Evolutionary conservation across 177 flowering plant genomes (phyloP).

Genomic region (Tripterygium wilfordii): DNA sequence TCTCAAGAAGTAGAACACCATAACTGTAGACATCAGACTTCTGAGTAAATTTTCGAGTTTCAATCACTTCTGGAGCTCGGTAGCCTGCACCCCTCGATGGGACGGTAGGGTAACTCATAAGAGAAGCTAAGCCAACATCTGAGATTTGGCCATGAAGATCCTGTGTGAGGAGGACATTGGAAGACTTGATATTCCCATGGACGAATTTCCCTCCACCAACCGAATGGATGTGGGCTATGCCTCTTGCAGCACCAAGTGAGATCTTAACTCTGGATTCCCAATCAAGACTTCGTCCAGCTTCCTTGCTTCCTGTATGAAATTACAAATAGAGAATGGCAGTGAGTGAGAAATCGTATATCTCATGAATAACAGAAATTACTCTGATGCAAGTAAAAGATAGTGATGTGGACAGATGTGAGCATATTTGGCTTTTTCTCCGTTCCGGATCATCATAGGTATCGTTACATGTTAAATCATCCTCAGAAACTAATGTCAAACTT

Average conservation of each 20-base stretch:
- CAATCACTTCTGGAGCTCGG: conserved; percentile 25
- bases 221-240: conserved; percentile 30
- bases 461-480: too few relatives aligned
- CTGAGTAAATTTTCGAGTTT: conserved; percentile 16
- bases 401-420: too few relatives aligned
- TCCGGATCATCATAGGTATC: too few relatives aligned
- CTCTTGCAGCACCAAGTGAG: conserved; percentile 26
- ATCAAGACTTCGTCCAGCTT: conserved; percentile 15
- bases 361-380: too few relatives aligned
- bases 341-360: too few relatives aligned
- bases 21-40: conserved; percentile 59
- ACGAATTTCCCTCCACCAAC: conserved; percentile 20
- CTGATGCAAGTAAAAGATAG: too few relatives aligned
- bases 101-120: conserved; percentile 10
- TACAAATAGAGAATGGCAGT: background rate
- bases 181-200: conserved; percentile 41
- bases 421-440: too few relatives aligned
- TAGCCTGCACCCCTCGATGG: conserved; percentile 19
- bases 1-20: conserved; percentile 56
- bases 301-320: conserved; percentile 18
- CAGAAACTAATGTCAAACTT: background rate
- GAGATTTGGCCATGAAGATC: conserved; percentile 22
- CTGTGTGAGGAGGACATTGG: conserved; percentile 27
- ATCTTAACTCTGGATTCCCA: conserved; percentile 34
- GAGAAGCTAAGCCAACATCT: conserved; percentile 27